A percentile compares a stretch with the other conserved stretches of the same genome.
Evolutionary conservation across 2,329 filamentous ascomycete genomes (phyloP).

Genomic region (Fusarium liriodendri): DNA sequence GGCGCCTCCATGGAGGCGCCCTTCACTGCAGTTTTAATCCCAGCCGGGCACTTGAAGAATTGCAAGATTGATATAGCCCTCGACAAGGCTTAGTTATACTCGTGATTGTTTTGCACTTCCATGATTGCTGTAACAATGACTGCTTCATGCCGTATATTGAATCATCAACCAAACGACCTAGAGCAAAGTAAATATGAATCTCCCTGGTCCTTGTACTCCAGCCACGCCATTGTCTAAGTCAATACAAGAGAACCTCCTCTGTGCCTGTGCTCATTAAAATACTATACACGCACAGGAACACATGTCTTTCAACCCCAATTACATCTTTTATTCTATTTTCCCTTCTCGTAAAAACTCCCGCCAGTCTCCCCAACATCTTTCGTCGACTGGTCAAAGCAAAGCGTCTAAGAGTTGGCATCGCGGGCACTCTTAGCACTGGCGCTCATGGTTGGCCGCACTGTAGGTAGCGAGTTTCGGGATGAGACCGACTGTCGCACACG

Average conservation of each 20-base stretch:
- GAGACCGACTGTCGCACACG: constrained; percentile 78
- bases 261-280: constrained; percentile 27
- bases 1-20: too few relatives aligned
- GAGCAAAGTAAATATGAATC: not conserved
- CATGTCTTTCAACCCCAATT: not conserved
- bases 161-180: not conserved
- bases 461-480: constrained; percentile 75
- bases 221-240: constrained; percentile 18
- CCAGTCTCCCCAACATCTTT: not conserved
- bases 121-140: not conserved
- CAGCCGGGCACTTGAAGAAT: not conserved
- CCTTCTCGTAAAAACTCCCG: not conserved
- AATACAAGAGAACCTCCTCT: constrained; percentile 6
- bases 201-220: constrained; percentile 20
- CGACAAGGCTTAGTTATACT: not conserved
- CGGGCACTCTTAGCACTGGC: constrained; percentile 92
- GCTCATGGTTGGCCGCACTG: constrained; percentile 77
- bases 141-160: not conserved
- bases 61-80: too few relatives aligned
- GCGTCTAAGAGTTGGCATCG: constrained; percentile 73
- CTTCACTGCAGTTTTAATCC: not conserved
- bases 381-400: not conserved
- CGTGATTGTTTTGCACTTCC: too few relatives aligned
- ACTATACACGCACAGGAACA: constrained; percentile 19
- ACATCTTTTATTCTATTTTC: constrained; percentile 6